These are phyloP conservation scores for Aspergillus olivimuriae DNA, from an alignment of 495 filamentous ascomycete species.

Conservation along the genomic window DNA sequence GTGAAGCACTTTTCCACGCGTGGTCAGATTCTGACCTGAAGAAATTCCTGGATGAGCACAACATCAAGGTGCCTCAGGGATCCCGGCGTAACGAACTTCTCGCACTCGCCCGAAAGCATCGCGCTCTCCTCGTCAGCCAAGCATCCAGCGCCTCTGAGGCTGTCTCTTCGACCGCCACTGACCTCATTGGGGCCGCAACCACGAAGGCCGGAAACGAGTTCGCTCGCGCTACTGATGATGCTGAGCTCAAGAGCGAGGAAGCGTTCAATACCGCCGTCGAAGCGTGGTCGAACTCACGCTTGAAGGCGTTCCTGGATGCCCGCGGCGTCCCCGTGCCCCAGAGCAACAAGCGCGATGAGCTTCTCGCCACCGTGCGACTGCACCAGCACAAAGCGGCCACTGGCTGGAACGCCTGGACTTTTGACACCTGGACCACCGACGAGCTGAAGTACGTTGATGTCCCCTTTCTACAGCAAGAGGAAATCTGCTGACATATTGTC, in stretches of 20 bases:
- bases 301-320: slow-evolving; percentile 65
- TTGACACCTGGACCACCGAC: slow-evolving; percentile 74
- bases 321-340: slow-evolving; percentile 65
- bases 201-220: slow-evolving; percentile 73
- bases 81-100: slow-evolving; percentile 84
- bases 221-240: slow-evolving; percentile 68
- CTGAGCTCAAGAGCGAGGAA: slow-evolving; percentile 55
- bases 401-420: slow-evolving; percentile 74
- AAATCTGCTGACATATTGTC: too few species aligned
- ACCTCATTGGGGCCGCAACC: slow-evolving; percentile 73
- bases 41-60: slow-evolving; percentile 69
- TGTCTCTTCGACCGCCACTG: slow-evolving; percentile 42
- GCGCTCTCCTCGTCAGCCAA: slow-evolving; percentile 64
- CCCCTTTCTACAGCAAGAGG: too few species aligned
- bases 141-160: slow-evolving; percentile 43
- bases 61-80: slow-evolving; percentile 80
- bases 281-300: slow-evolving; percentile 63
- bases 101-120: slow-evolving; percentile 87
- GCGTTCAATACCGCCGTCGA: slow-evolving; percentile 58
- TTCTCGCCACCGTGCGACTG: slow-evolving; percentile 66
- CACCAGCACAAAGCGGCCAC: slow-evolving; percentile 65
- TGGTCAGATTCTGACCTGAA: slow-evolving; percentile 83
- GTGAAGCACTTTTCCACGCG: slow-evolving; percentile 76
- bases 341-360: slow-evolving; percentile 68
- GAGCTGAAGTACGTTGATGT: slow-evolving; percentile 66